Evolutionary conservation across 140 eudicot species (phyloP), one percentile per base, ranked within the genome.

Genomic region (Stevia rebaudiana): DNA sequence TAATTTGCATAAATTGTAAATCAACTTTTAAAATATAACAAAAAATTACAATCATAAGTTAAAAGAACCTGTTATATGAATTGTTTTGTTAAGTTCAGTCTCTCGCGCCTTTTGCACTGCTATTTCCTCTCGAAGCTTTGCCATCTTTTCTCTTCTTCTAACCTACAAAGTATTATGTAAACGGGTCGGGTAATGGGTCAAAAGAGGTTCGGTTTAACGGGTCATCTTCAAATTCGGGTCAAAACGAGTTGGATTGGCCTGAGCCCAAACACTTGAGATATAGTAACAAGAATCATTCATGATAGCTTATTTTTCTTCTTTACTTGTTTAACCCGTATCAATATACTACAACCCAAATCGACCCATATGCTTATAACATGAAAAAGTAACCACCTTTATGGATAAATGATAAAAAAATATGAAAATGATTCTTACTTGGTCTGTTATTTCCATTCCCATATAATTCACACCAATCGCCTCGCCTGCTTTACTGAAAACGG

Each of bases 391-490:
- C 40, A 6, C 21, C 22, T 25, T 12, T 54, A 54, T 25, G 39
- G 12, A 6, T 54, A 39, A 13, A 39, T 25, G 28, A 28, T 28
- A 12, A 54, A 0, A n/a, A 25, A 25, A 6, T 1, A 54, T 54
- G 23, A 54, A 0, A 54, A 25, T 54, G 39, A 28, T 39, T 51
- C 52, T 78, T 35, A 86, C 97, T 87, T 90, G 97, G 71, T 90
- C 97, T 17, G 97, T 90, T 40, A 90, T 84, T 73, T 90, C 97
- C 97, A 90, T 90, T 25, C 95, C 95, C 84, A 90, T 86, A 67
- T 86, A 90, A 81, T 90, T 90, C 7, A 90, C 94, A 57, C 97
- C 95, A 28, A 90, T 76, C 39, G 86, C 82, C 77, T 86, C 95
- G 41, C 90, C 95, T 15, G 75, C 77, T 74, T 84, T 90, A 71